Conservation (phyloP, 495 filamentous ascomycete genomes). For the Aspergillus steynii region DNA sequence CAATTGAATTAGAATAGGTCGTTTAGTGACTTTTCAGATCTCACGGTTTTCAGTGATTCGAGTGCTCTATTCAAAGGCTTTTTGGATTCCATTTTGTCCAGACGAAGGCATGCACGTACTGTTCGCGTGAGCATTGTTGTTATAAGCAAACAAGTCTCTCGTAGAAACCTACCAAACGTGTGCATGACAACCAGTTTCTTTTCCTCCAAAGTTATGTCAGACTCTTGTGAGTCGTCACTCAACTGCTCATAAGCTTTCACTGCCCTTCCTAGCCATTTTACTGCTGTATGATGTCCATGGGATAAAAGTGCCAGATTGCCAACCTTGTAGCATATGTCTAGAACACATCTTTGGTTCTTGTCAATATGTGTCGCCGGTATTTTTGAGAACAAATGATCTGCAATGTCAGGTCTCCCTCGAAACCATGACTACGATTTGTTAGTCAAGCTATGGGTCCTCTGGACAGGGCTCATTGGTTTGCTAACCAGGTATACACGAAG, state of each 20-base stretch:
- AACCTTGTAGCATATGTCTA: conserved; percentile 71
- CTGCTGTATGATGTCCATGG: conserved; percentile 53
- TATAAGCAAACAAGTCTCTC: background rate
- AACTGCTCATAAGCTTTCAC: conserved; percentile 57
- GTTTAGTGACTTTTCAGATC: conserved; percentile 1
- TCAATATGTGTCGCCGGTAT: conserved; percentile 35
- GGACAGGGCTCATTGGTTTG: background rate
- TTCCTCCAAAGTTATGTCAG: conserved; percentile 51
- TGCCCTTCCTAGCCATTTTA: conserved; percentile 75
- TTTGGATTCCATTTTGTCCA: conserved; percentile 8
- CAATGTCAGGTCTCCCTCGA: conserved; percentile 68
- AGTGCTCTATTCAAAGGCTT: conserved; percentile 11
- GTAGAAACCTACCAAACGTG: conserved; percentile 18
- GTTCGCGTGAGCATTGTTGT: background rate
- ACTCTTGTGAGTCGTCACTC: conserved; percentile 52
- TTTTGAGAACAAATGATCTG: conserved; percentile 74
- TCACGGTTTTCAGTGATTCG: conserved; percentile 22
- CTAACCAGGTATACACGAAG: conserved; percentile 68
- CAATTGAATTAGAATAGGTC: background rate
- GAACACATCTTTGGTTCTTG: conserved; percentile 55
- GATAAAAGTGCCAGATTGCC: conserved; percentile 59
- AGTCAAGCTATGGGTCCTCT: background rate
- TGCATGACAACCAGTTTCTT: conserved; percentile 68
- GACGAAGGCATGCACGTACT: conserved; percentile 28
- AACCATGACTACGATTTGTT: conserved; percentile 62